These are phyloP conservation scores for Fusarium sp. DNA, from an alignment of 2,329 filamentous ascomycete genomes.

Conservation along the genomic window DNA sequence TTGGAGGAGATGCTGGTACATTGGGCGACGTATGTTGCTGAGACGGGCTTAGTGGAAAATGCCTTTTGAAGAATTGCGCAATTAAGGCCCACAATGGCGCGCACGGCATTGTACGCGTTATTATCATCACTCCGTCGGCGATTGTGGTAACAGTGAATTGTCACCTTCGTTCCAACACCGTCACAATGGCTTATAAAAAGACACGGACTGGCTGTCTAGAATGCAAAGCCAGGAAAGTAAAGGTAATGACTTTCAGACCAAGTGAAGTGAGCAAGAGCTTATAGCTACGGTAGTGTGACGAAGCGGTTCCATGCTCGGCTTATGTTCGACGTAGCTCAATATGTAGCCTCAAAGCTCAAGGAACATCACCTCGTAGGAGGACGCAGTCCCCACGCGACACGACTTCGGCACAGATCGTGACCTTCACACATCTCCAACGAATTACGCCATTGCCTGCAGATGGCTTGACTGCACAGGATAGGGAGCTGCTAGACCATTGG, in stretches of 20 bases:
- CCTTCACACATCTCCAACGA: background rate
- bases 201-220: background rate
- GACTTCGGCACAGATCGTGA: background rate
- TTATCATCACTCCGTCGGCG: background rate
- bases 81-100: conserved; percentile 10
- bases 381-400: background rate
- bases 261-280: background rate
- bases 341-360: conserved; percentile 1
- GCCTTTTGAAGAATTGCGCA: conserved; percentile 3
- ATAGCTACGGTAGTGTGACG: background rate
- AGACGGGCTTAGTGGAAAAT: conserved; percentile 20
- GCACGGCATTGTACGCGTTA: background rate
- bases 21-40: conserved; percentile 7
- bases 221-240: conserved; percentile 11
- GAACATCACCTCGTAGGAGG: background rate
- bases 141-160: background rate
- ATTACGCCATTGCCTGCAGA: conserved; percentile 2
- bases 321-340: conserved; percentile 1
- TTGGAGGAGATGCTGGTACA: conserved; percentile 1
- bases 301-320: background rate
- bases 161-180: background rate
- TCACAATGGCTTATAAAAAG: conserved; percentile 3
- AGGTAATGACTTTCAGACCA: conserved; percentile 5
- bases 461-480: conserved; percentile 3
- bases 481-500: conserved; percentile 5